Evolutionary conservation across 2,329 filamentous ascomycete species (phyloP).

Genomic region (Alternaria rosae): DNA sequence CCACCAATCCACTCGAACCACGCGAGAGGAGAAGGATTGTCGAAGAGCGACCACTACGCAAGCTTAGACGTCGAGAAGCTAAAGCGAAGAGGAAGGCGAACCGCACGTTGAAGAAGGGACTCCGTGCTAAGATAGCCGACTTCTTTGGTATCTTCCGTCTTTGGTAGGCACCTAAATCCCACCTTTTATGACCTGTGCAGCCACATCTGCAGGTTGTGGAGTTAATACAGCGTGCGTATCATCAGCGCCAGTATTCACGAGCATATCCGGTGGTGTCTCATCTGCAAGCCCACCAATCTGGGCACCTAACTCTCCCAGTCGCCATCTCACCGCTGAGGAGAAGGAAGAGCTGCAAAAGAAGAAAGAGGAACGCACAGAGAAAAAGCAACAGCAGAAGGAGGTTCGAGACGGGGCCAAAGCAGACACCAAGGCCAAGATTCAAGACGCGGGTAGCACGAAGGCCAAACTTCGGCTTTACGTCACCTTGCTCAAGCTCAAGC

Average conservation of each 20-base stretch:
- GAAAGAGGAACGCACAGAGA: neutral
- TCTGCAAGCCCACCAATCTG: neutral
- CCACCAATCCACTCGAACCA: conserved; percentile 1
- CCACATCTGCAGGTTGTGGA: neutral
- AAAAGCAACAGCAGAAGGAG: neutral
- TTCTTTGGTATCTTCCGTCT: conserved; percentile 1
- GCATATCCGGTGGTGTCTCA: neutral
- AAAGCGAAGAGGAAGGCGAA: neutral
- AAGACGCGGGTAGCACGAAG: neutral
- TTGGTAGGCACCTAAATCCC: neutral
- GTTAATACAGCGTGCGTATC: neutral
- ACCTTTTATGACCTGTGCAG: neutral
- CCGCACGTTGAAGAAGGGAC: neutral
- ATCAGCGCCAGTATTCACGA: neutral
- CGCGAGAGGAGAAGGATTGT: neutral
- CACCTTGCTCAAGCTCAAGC: neutral
- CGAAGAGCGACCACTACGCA: conserved; percentile 4
- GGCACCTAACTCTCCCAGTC: neutral
- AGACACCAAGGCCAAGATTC: neutral
- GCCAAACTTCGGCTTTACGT: conserved; percentile 1
- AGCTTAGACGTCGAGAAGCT: neutral
- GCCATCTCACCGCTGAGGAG: neutral
- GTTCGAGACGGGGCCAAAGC: neutral
- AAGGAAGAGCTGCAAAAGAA: neutral
- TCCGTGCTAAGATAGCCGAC: neutral